Evolutionary conservation across 2,329 filamentous ascomycete species (phyloP).

Genomic region (Annulohypoxylon truncatum): DNA sequence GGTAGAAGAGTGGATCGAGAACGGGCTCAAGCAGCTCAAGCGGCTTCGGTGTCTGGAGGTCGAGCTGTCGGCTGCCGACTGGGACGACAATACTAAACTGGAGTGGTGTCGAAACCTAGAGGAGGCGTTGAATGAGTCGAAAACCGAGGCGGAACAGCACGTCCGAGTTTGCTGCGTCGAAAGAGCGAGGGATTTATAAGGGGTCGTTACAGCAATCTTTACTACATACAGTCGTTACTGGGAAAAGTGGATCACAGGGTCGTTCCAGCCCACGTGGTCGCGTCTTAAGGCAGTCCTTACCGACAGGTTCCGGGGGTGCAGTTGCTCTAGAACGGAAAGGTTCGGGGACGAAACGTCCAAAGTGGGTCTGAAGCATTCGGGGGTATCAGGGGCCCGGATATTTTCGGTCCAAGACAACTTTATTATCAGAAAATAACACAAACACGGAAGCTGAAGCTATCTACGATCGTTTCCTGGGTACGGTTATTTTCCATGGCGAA

Average conservation of each 20-base stretch:
- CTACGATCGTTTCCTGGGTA: neutral
- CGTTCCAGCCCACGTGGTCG: neutral
- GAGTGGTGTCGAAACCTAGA: constrained; percentile 53
- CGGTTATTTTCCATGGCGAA: neutral
- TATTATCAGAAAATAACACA: constrained; percentile 1
- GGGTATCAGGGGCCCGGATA: neutral
- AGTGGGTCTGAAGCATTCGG: neutral
- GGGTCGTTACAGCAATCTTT: neutral
- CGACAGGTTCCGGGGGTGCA: neutral
- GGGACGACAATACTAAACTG: constrained; percentile 51
- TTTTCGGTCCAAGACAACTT: neutral
- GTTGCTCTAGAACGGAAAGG: neutral
- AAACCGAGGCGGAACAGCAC: constrained; percentile 7
- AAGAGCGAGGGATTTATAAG: constrained; percentile 8
- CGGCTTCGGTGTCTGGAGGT: constrained; percentile 55
- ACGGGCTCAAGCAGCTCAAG: constrained; percentile 50
- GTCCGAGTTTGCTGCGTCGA: constrained; percentile 48
- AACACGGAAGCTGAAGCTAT: constrained; percentile 6
- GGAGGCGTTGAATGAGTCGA: constrained; percentile 44
- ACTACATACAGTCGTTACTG: neutral
- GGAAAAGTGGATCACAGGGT: neutral
- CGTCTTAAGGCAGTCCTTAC: neutral
- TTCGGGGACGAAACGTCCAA: neutral
- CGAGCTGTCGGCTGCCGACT: constrained; percentile 52
- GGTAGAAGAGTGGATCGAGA: constrained; percentile 47